phyloP scores from a whole-genome alignment of 371 early-diverging fungal genomes.

The Massospora cicadina region DNA sequence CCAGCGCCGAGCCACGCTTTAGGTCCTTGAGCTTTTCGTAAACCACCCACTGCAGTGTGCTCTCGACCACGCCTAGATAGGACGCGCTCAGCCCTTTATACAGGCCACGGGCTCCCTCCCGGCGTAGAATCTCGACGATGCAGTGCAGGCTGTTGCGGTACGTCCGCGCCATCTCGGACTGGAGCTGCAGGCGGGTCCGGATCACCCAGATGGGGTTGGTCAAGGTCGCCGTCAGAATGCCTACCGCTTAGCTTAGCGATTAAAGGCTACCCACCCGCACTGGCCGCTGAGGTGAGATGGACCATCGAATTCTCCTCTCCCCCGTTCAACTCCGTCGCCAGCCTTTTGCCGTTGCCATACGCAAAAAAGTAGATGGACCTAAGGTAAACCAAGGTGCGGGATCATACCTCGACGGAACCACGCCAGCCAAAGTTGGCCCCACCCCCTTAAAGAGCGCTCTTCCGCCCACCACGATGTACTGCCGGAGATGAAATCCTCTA shows the following conservation, averaged over 20 bases:
- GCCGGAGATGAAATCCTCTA: too few relatives aligned
- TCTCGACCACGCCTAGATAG: slow-evolving; percentile 67
- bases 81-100: slow-evolving; percentile 87
- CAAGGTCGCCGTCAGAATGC: slow-evolving; percentile 47
- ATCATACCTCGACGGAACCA: slow-evolving; percentile 68
- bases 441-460: slow-evolving; percentile 81
- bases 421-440: slow-evolving; percentile 82
- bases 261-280: slow-evolving; percentile 36
- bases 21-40: slow-evolving; percentile 72
- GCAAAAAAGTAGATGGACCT: slow-evolving; percentile 82
- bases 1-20: neutral
- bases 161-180: slow-evolving; percentile 20
- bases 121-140: slow-evolving; percentile 32
- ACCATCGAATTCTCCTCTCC: slow-evolving; percentile 62
- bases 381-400: slow-evolving; percentile 1
- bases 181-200: slow-evolving; percentile 87
- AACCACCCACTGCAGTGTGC: slow-evolving; percentile 83
- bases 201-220: slow-evolving; percentile 96
- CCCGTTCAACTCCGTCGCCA: slow-evolving; percentile 47
- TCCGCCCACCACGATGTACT: slow-evolving; percentile 60
- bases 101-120: slow-evolving; percentile 67
- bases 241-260: slow-evolving; percentile 13
- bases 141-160: slow-evolving; percentile 70
- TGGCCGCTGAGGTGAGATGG: slow-evolving; percentile 63
- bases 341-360: slow-evolving; percentile 72